phyloP scores from a whole-genome alignment of 2,329 filamentous ascomycete species.

The Stylonectria norvegica region DNA sequence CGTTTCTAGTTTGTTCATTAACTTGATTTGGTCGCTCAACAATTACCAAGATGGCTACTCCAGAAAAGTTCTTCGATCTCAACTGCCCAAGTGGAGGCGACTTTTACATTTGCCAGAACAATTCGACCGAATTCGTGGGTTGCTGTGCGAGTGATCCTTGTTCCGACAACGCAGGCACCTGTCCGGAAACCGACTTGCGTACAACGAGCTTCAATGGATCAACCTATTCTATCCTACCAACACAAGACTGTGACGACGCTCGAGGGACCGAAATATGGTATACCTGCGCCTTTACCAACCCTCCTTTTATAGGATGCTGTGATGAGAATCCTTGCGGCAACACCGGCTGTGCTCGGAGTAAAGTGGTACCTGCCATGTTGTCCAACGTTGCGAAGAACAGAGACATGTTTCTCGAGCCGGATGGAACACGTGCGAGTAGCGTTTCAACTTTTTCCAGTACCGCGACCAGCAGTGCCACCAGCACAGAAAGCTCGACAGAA shows the following conservation, averaged over 20 bases:
- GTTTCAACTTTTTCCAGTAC: neutral
- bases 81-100: constrained; percentile 32
- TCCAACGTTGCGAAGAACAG: constrained; percentile 12
- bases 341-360: constrained; percentile 10
- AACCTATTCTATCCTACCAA: constrained; percentile 29
- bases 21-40: no score
- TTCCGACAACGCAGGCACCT: constrained; percentile 27
- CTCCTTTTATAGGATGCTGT: constrained; percentile 42
- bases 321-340: constrained; percentile 19
- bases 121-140: constrained; percentile 35
- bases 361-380: constrained; percentile 14
- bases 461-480: neutral
- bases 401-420: constrained; percentile 15
- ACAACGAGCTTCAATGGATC: constrained; percentile 29
- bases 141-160: constrained; percentile 40
- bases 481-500: neutral
- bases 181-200: constrained; percentile 29
- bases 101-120: constrained; percentile 38
- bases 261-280: constrained; percentile 30
- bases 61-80: constrained; percentile 26
- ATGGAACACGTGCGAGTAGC: neutral
- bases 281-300: constrained; percentile 30
- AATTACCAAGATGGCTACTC: no score
- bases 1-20: no score
- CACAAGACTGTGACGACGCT: constrained; percentile 31